A percentile compares a stretch with the other conserved stretches of the same genome.
Evolutionary conservation across 805 yeast genomes (phyloP).

Genomic region (Kodamaea kakaduensis): DNA sequence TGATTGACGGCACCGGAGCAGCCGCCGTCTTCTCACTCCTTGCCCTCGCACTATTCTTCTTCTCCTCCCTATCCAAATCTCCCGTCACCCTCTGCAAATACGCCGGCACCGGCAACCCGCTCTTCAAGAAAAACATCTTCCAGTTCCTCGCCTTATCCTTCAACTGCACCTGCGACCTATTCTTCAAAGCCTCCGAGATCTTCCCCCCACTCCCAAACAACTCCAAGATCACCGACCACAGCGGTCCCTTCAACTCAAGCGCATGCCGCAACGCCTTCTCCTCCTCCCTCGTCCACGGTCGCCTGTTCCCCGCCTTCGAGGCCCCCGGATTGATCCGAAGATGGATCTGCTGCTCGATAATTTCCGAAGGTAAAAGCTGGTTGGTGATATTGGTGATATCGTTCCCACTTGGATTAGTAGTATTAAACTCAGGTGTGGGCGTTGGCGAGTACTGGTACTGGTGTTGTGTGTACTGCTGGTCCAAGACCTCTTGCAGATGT

Average conservation of each 20-base stretch:
- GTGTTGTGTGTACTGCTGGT: background rate
- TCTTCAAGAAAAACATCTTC: slow-evolving; percentile 80
- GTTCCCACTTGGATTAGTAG: slow-evolving; percentile 8
- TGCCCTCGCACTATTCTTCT: slow-evolving; percentile 27
- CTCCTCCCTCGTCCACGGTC: slow-evolving; percentile 87
- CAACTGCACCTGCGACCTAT: slow-evolving; percentile 85
- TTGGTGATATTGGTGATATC: slow-evolving; percentile 28
- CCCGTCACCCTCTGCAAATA: slow-evolving; percentile 86
- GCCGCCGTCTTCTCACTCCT: slow-evolving; percentile 37
- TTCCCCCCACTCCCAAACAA: slow-evolving; percentile 94
- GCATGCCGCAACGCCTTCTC: slow-evolving; percentile 83
- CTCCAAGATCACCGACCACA: slow-evolving; percentile 88
- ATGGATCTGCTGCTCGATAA: slow-evolving; percentile 41
- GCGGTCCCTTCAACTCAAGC: slow-evolving; percentile 79
- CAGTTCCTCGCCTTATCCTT: slow-evolving; percentile 96
- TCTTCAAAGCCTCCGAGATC: slow-evolving; percentile 75
- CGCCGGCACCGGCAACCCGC: slow-evolving; percentile 72
- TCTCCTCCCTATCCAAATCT: slow-evolving; percentile 58
- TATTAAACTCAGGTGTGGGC: slow-evolving; percentile 7
- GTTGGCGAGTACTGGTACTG: slow-evolving; percentile 1
- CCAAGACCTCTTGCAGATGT: slow-evolving; percentile 22
- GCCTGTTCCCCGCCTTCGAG: slow-evolving; percentile 36
- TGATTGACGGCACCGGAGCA: slow-evolving; percentile 33
- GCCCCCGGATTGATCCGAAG: slow-evolving; percentile 32
- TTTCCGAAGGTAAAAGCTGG: slow-evolving; percentile 40